Evolutionary conservation across 139 green algal genomes (phyloP).

Genomic region (Pleodorina starrii): DNA sequence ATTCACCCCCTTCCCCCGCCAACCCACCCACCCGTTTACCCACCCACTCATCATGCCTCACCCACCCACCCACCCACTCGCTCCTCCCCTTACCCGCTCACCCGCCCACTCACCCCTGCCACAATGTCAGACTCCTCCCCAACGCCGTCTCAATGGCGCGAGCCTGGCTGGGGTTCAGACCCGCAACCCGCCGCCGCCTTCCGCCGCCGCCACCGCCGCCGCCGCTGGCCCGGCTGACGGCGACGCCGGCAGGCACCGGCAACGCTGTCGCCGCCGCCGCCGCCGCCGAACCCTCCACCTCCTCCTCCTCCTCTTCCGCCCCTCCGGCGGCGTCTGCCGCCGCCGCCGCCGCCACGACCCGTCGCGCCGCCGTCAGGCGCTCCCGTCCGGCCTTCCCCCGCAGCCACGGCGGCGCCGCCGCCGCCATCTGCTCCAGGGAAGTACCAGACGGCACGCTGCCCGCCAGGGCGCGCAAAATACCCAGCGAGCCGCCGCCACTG

Average conservation of each 20-base stretch:
- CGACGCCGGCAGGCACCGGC: neutral
- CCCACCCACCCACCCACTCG: no score
- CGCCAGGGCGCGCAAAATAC: slow-evolving; percentile 8
- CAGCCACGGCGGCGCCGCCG: slow-evolving; percentile 31
- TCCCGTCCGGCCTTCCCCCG: slow-evolving; percentile 22
- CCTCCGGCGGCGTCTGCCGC: neutral
- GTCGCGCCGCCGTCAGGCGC: slow-evolving; percentile 38
- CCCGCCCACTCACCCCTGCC: slow-evolving; percentile 65
- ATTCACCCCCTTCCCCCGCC: no score
- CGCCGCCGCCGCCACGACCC: slow-evolving; percentile 24
- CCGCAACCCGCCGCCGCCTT: neutral
- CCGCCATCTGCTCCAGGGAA: slow-evolving; percentile 26
- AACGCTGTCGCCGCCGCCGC: neutral
- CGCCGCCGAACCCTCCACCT: neutral
- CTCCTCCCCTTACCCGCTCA: no score
- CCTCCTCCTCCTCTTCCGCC: neutral
- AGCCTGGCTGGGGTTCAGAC: slow-evolving; percentile 64
- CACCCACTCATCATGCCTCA: no score
- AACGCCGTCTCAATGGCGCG: slow-evolving; percentile 64
- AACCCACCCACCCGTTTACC: no score
- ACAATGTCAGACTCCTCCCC: slow-evolving; percentile 67
- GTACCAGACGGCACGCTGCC: neutral
- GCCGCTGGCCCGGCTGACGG: neutral
- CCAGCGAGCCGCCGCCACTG: neutral
- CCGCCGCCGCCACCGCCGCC: neutral